Percentiles rank a stretch among this genome's conserved stretches.
Conservation (phyloP, 2,329 filamentous ascomycete species). For the Aspergillus sp. region DNA sequence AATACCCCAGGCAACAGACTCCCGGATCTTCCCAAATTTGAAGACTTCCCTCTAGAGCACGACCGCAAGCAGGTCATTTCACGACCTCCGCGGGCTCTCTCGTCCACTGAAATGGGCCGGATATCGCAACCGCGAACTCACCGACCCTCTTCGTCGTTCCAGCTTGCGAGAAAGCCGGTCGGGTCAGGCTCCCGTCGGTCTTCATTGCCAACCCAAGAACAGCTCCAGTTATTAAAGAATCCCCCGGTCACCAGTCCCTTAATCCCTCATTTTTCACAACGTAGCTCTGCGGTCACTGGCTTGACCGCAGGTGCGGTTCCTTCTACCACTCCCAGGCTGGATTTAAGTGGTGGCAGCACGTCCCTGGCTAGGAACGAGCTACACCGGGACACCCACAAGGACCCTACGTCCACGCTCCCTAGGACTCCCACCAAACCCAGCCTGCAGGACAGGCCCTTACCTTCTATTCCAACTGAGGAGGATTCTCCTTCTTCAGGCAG, state of each 20-base stretch:
- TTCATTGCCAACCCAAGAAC: conserved; percentile 29
- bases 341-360: conserved; percentile 15
- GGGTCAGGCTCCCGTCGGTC: conserved; percentile 33
- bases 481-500: conserved; percentile 6
- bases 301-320: conserved; percentile 16
- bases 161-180: conserved; percentile 41
- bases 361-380: conserved; percentile 5
- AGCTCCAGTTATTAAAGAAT: conserved; percentile 14
- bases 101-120: conserved; percentile 21
- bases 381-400: conserved; percentile 2
- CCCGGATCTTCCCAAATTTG: conserved; percentile 49
- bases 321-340: conserved; percentile 15
- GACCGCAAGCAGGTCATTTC: conserved; percentile 23
- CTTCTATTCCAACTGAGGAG: conserved; percentile 22
- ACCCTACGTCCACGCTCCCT: conserved; percentile 19
- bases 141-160: conserved; percentile 29
- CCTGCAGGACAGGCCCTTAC: conserved; percentile 26
- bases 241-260: conserved; percentile 23
- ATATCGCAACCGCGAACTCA: conserved; percentile 22
- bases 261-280: conserved; percentile 35
- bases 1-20: conserved; percentile 47
- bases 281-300: conserved; percentile 15
- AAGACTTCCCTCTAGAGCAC: conserved; percentile 38
- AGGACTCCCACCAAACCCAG: conserved; percentile 26
- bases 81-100: conserved; percentile 38